Base-by-base conservation (phyloP, 306 rosid genomes). In the Trifolium subterraneum region DNA sequence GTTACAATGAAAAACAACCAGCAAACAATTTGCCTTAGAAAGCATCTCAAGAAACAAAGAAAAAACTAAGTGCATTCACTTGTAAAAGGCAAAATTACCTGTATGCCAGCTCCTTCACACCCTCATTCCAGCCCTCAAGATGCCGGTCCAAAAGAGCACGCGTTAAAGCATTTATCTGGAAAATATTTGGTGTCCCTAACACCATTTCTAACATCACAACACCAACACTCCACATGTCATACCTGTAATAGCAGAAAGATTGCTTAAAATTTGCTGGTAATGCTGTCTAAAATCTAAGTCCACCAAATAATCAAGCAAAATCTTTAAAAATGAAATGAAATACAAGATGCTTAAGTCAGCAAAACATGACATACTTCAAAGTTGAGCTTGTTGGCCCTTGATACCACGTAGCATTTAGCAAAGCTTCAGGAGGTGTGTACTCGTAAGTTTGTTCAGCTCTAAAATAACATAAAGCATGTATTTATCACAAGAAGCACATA, bases 181-280 rank as follows among this genome's bases (percentile, higher is more conserved):
- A 94, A 75, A 86, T 92, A 82, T 88, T 80, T 42, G 97, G 94
- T 18, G 97, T 88, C 71, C 98, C 98, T 75, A 94, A 66, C 78
- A 88, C 82, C 85, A 94, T 80, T 82, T 94, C 98, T 84, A 94
- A 78, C 86, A 94, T 89, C 84, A 94, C 94, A 79, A 94, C 91
- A 80, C 98, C 97, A 62, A 88, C 93, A 33, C 97, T 94, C 98
- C 97, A 94, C 93, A 91, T 91, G 85, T 94, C 97, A 81, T 90
- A 94, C 85, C 98, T 90, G 94, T 64, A 8, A 62, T 16, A 52
- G 80, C 39, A 59, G 39, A 66, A 74, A 62, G 70, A 16, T 64
- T 55, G 70, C 76, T 29, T 71, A 79, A 64, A 19, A 48, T 23
- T 38, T 65, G 31, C 65, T 36, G 63, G 68, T 63, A 58, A 42